Percentiles rank a stretch among this genome's conserved stretches.
Conservation (phyloP, 2,329 filamentous ascomycete species). For the Colletotrichum cordylinicola region DNA sequence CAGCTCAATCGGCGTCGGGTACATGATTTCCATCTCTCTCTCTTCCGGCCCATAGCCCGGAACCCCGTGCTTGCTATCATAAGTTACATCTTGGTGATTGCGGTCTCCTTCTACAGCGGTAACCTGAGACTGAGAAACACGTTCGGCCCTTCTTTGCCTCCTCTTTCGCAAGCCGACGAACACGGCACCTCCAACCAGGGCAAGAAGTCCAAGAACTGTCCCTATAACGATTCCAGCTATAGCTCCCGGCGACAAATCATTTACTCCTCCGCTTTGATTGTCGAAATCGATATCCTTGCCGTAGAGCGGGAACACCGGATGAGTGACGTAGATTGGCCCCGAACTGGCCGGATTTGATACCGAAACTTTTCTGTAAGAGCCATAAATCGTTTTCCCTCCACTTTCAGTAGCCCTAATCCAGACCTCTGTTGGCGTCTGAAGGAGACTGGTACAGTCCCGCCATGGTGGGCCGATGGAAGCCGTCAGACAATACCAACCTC, state of each 20-base stretch:
- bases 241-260: background rate
- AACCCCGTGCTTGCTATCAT: background rate
- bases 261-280: background rate
- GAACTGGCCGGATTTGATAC: background rate
- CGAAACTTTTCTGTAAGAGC: background rate
- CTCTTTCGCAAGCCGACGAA: background rate
- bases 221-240: background rate
- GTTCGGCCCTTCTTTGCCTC: background rate
- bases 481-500: background rate
- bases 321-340: background rate
- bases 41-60: background rate
- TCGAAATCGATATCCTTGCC: background rate
- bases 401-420: background rate
- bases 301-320: background rate
- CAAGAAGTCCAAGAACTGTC: background rate
- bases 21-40: background rate
- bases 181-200: background rate
- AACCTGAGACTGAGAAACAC: background rate
- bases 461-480: background rate
- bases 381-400: background rate
- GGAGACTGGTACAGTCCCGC: background rate
- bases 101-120: background rate
- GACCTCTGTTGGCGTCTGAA: background rate
- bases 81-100: background rate
- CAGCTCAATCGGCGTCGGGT: background rate